Base-by-base conservation (phyloP, 164 flowering plant species). In the Tetrastigma voinierianum region DNA sequence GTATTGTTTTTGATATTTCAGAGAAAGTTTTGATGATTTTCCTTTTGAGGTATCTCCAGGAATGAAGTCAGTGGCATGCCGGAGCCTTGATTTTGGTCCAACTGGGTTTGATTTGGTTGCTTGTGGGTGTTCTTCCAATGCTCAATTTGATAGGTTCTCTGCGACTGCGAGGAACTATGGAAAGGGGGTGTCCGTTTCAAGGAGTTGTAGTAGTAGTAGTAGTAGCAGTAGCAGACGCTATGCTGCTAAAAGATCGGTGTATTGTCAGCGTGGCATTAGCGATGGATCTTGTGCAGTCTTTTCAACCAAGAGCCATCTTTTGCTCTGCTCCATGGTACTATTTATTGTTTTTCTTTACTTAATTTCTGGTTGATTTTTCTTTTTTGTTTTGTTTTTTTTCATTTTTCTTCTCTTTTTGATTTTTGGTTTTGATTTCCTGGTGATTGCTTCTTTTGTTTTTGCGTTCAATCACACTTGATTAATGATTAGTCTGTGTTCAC, bases 1-100 rank as follows among this genome's bases (percentile, higher is more conserved):
- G n/a, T n/a, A n/a, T n/a, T n/a, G n/a, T n/a, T n/a, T n/a, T n/a
- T n/a, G n/a, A 32, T 53, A 40, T 59, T 64, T 46, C 10, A 6
- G 14, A 2, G 40, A n/a, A 12, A 44, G 62, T 4, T 63, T 51
- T 53, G 59, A 44, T 61, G 59, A 17, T 55, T 73, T 76, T 69
- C 19, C 6, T 24, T 67, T 64, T 70, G 72, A 76, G 76, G 74
- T 83, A 16, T 61, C 7, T 10, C 64, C 72, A 55, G 77, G 70
- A 72, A 90, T 87, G 92, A 79, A 87, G 84, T 80, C 90, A 40
- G 71, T 88, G 77, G 76, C 87, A 67, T 84, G 86, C 77, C 83
- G 67, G 44, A 81, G 62, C 73, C 74, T n/a, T 62, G 87, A 86
- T 63, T 73, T 83, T 58, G 79, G 78, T 21, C 72, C 84, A 53